Evolutionary conservation across 1,139 yeast species (phyloP).

Genomic region (Sugiyamaella sp.): DNA sequence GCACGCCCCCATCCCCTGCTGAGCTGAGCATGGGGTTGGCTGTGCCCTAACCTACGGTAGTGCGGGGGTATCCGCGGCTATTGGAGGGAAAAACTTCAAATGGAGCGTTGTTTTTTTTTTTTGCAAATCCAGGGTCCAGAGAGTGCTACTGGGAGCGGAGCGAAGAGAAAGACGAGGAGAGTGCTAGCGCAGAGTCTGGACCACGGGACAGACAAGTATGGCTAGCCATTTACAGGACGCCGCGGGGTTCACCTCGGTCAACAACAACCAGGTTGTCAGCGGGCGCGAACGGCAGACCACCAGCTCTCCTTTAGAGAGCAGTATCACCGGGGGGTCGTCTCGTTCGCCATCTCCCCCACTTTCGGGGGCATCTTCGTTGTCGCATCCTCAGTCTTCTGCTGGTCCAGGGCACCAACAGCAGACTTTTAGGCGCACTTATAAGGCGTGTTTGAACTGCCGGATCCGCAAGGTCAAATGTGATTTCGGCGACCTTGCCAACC

Average conservation of each 20-base stretch:
- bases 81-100: slow-evolving; percentile 9
- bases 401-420: background rate
- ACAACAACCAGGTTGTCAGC: background rate
- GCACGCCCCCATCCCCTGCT: background rate
- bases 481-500: slow-evolving; percentile 72
- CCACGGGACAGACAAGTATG: slow-evolving; percentile 11
- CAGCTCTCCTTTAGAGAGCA: slow-evolving; percentile 2
- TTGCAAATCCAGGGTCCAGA: background rate
- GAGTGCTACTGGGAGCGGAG: background rate
- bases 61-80: slow-evolving; percentile 15
- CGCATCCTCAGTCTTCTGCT: background rate
- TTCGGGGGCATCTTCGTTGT: too few relatives aligned
- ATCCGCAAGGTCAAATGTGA: slow-evolving; percentile 84
- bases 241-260: slow-evolving; percentile 7
- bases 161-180: background rate
- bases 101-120: background rate
- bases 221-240: slow-evolving; percentile 3
- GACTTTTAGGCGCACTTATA: slow-evolving; percentile 56
- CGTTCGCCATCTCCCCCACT: slow-evolving; percentile 13
- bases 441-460: slow-evolving; percentile 84
- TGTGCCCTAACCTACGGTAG: background rate
- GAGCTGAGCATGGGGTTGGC: too few relatives aligned
- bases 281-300: background rate
- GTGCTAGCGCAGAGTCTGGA: background rate
- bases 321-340: background rate